Conservation (phyloP, 768 basidiomycete genomes). For the Serendipita indica region DNA sequence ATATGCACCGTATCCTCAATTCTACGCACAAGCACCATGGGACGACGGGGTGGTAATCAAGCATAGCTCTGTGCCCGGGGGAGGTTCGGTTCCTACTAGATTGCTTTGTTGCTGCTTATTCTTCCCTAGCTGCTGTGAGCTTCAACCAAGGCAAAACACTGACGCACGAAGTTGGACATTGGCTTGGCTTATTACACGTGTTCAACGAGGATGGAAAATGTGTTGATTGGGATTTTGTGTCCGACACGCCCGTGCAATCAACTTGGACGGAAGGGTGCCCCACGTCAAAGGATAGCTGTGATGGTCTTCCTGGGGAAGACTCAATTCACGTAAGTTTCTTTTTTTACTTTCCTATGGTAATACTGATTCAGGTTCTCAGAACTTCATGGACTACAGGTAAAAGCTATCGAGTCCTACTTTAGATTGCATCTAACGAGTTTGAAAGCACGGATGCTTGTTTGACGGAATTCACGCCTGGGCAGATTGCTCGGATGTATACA, state of each 20-base stretch:
- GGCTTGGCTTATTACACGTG: too few species aligned
- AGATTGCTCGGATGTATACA: slow-evolving; percentile 16
- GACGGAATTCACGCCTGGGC: slow-evolving; percentile 22
- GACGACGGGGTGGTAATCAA: slow-evolving; percentile 35
- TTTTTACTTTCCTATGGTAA: neutral
- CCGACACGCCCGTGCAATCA: neutral
- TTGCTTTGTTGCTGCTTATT: too few species aligned
- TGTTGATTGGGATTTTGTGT: neutral
- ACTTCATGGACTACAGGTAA: too few species aligned
- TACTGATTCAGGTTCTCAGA: slow-evolving; percentile 24
- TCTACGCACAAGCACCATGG: slow-evolving; percentile 25
- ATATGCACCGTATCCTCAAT: slow-evolving; percentile 39
- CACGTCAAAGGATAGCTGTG: neutral
- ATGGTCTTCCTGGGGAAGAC: neutral
- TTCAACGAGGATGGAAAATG: too few species aligned
- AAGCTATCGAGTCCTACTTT: neutral
- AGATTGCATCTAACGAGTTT: neutral
- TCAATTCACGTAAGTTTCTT: neutral
- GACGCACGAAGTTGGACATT: slow-evolving; percentile 47
- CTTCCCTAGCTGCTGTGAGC: too few species aligned
- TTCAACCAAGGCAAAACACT: slow-evolving; percentile 31
- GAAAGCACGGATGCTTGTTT: slow-evolving; percentile 16
- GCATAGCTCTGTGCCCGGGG: slow-evolving; percentile 27
- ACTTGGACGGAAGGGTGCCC: neutral
- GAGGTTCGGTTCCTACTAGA: too few species aligned